These are phyloP conservation scores for Tetradesmus lagerheimii DNA, from an alignment of 139 green algal species.

Conservation along the genomic window DNA sequence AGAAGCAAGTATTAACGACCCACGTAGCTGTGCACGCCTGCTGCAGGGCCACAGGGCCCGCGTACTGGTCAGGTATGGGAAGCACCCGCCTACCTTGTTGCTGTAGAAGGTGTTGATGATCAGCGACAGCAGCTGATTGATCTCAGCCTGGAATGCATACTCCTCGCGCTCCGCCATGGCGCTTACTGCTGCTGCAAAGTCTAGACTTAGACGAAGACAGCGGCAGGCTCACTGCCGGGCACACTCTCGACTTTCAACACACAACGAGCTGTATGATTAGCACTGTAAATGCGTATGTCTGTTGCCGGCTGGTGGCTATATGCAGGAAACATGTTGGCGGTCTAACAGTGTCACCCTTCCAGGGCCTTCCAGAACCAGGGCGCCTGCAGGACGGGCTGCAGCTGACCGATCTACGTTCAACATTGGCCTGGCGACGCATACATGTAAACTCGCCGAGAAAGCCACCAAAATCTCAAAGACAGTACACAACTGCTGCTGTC, in stretches of 20 bases:
- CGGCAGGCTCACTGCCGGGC: neutral
- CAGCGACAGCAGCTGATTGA: conserved; percentile 99
- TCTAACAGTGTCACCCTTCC: conserved; percentile 10
- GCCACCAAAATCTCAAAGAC: neutral
- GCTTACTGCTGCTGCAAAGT: conserved; percentile 11
- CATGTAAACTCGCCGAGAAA: neutral
- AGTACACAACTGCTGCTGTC: neutral
- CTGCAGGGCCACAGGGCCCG: too few relatives aligned
- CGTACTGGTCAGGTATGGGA: neutral
- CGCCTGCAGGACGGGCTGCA: neutral
- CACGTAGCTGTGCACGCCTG: neutral
- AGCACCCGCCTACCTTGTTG: conserved; percentile 88
- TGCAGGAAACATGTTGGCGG: neutral
- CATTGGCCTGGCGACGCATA: neutral
- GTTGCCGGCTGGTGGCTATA: neutral
- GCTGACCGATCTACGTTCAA: neutral
- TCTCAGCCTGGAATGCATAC: conserved; percentile 90
- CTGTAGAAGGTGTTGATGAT: conserved; percentile 99
- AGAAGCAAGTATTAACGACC: neutral
- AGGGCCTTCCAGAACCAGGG: conserved; percentile 8
- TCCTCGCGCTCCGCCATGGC: conserved; percentile 39
- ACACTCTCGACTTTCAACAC: neutral
- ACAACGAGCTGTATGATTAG: neutral
- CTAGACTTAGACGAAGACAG: neutral
- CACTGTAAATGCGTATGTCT: neutral